Conservation (phyloP, 805 yeast species). For the Lachancea cidri region DNA sequence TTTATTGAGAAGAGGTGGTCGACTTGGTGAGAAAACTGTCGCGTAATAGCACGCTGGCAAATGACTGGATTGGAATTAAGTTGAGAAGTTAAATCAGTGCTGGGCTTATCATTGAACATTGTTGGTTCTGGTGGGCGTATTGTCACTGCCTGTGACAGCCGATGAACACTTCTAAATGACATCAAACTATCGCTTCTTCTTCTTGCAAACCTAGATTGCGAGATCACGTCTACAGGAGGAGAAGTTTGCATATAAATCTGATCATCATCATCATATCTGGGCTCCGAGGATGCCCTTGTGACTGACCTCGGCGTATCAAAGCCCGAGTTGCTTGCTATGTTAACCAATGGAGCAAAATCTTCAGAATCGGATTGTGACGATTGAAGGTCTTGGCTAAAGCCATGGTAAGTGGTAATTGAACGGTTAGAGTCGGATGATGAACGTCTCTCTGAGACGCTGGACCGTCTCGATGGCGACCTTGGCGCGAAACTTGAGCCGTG, state of each 20-base stretch:
- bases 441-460: slow-evolving; percentile 3
- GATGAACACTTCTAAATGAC: background rate
- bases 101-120: slow-evolving; percentile 1
- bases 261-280: background rate
- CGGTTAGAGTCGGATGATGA: background rate
- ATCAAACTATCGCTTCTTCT: background rate
- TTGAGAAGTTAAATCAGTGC: background rate
- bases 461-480: background rate
- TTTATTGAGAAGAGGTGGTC: slow-evolving; percentile 14
- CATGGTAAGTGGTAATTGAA: background rate
- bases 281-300: background rate
- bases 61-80: slow-evolving; percentile 7
- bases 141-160: background rate
- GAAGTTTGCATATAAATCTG: background rate
- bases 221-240: background rate
- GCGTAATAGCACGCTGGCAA: slow-evolving; percentile 19
- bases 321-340: slow-evolving; percentile 15
- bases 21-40: slow-evolving; percentile 14
- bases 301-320: background rate
- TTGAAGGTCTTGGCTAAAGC: background rate
- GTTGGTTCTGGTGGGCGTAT: slow-evolving; percentile 4
- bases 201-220: background rate
- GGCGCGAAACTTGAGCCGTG: slow-evolving; percentile 14
- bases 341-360: slow-evolving; percentile 7
- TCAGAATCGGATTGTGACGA: background rate